Conservation (phyloP, 2,329 filamentous ascomycete genomes). For the Aspergillus chevalieri region DNA sequence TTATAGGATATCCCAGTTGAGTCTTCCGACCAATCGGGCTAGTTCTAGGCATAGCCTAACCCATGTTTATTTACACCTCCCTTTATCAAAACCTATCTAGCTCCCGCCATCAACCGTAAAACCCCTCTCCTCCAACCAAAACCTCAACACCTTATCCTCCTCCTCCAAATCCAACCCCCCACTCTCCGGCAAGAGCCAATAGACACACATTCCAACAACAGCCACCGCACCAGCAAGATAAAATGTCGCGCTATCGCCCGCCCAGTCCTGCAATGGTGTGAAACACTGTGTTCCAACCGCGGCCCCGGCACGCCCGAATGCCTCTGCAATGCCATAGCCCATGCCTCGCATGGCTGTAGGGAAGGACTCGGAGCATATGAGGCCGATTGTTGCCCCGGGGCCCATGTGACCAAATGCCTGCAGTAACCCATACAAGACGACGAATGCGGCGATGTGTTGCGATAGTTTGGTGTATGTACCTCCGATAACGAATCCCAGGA, state of each 20-base stretch:
- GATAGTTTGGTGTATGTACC: conserved; percentile 22
- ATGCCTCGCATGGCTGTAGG: conserved; percentile 29
- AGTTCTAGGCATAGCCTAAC: not conserved
- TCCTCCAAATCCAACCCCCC: conserved; percentile 20
- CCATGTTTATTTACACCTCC: not conserved
- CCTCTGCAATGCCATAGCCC: conserved; percentile 27
- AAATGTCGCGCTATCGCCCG: conserved; percentile 26
- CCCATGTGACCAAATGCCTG: conserved; percentile 31
- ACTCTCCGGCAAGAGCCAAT: conserved; percentile 27
- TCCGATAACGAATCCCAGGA: conserved; percentile 28
- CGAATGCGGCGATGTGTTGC: conserved; percentile 24
- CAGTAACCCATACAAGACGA: conserved; percentile 29
- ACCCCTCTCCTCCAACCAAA: conserved; percentile 18
- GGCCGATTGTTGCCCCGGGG: conserved; percentile 27
- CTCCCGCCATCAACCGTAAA: conserved; percentile 7
- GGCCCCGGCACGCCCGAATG: conserved; percentile 30
- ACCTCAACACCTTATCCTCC: conserved; percentile 21
- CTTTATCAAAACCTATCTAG: not conserved
- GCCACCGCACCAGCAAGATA: conserved; percentile 26
- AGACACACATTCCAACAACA: conserved; percentile 23
- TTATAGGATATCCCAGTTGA: too few relatives aligned
- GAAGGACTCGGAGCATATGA: conserved; percentile 28
- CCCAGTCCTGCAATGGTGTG: conserved; percentile 23
- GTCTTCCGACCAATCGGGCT: too few relatives aligned
- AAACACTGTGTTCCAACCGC: conserved; percentile 32